Base-by-base conservation (phyloP, 352 stramenopile genomes). In the Phytophthora sojae region DNA sequence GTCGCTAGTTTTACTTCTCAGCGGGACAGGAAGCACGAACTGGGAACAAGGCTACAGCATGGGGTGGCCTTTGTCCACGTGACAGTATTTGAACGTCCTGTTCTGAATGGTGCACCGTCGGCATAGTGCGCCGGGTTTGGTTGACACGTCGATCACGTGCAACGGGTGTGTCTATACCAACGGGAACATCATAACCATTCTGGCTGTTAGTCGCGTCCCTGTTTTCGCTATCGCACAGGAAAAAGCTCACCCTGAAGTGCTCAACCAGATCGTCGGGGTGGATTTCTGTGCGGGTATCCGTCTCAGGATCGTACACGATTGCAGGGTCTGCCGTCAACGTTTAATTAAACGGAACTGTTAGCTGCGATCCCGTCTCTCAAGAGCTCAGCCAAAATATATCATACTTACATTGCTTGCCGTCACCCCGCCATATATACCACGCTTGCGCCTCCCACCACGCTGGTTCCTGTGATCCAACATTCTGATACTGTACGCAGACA, bases 381-480 rank as follows among this genome's bases (percentile, higher is more conserved):
- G 5, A 44, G 37, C 12, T n/a, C 37, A 4, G 37, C 37, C 37
- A 6, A 44, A 15, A 17, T 6, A n/a, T 44, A 44, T n/a, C 21
- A 21, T 21, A 21, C 75, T 74, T 50, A 93, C 88, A 73, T 79
- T 85, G 69, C 37, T 82, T 80, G 5, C 85, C 86, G 15, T 89
- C 82, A 8, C 81, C 81, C 50, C 83, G 78, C 88, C 88, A 95
- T 9, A 90, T 64, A 60, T 95, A 94, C 88, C 88, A 95, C n/a
- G 87, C 86, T 61, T 95, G 88, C 1, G 88, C 88, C 58, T 95
- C 86, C 88, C 88, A 95, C 86, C 86, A 95, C 23, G 75, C 82
- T 0, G 83, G 73, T 53, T 95, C 83, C 1, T 75, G 57, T 2
- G 83, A 88, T n/a, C 77, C 88, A 50, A 71, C 69, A 47, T 95